phyloP scores from a whole-genome alignment of 192 early-diverging fungal species.

The Phlyctochytrium bullatum region DNA sequence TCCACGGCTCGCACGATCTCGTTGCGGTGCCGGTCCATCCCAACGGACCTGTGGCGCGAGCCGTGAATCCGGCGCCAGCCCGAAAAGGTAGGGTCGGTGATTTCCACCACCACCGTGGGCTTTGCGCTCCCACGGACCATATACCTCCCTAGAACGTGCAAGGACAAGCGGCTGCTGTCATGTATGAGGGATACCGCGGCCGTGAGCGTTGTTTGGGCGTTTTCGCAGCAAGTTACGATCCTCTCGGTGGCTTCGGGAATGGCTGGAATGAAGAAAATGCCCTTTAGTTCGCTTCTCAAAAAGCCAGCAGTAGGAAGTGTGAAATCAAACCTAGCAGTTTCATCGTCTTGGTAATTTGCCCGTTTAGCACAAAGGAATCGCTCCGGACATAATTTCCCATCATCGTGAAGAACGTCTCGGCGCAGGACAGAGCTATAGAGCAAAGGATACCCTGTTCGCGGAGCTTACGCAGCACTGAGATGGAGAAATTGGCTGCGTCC shows the following conservation, averaged over 20 bases:
- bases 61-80: not conserved
- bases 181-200: not conserved
- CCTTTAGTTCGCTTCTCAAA: too few relatives aligned
- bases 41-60: too few relatives aligned
- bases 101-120: not conserved
- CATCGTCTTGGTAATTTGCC: not conserved
- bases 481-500: not conserved
- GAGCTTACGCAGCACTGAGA: not conserved
- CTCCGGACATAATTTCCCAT: not conserved
- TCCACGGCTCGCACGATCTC: too few relatives aligned
- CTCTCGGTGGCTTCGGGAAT: not conserved
- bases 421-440: not conserved
- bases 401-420: not conserved
- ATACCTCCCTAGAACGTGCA: not conserved
- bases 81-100: not conserved
- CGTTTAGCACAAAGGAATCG: not conserved
- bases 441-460: not conserved
- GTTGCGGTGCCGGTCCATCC: not conserved
- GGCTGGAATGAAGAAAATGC: slow-evolving; percentile 1
- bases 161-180: not conserved
- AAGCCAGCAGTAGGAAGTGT: too few relatives aligned
- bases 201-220: not conserved
- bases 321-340: not conserved
- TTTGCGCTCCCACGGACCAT: not conserved
- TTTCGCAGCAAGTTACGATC: slow-evolving; percentile 1